phyloP scores from a whole-genome alignment of 2,329 filamentous ascomycete genomes.

The Hypoxylon sp. region DNA sequence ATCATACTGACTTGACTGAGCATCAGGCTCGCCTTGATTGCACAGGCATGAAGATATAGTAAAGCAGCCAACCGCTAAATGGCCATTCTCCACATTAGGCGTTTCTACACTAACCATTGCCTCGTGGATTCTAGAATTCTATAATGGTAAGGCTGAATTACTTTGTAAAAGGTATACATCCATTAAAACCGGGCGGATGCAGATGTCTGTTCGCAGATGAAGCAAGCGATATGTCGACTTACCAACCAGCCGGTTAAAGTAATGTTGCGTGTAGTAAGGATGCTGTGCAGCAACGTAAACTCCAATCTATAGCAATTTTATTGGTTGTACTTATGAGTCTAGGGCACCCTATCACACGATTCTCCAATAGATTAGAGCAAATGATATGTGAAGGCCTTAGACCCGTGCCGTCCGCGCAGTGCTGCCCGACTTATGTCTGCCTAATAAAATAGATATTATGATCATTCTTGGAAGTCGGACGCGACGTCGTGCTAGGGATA shows the following conservation, averaged over 20 bases:
- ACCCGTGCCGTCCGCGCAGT: not conserved
- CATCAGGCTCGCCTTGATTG: not conserved
- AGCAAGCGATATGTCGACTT: not conserved
- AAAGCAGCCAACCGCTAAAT: not conserved
- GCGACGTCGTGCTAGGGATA: not conserved
- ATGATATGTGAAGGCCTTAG: slow-evolving; percentile 1
- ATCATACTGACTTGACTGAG: not conserved
- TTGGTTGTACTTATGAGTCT: not conserved
- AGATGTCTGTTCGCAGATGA: not conserved
- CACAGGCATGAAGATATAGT: slow-evolving; percentile 6
- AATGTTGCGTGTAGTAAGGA: not conserved
- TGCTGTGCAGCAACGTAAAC: not conserved
- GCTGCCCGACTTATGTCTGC: slow-evolving; percentile 4
- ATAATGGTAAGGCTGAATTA: not conserved
- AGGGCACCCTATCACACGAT: slow-evolving; percentile 14
- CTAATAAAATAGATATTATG: not conserved
- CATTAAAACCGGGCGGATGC: not conserved
- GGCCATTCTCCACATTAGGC: not conserved
- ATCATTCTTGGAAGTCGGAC: not conserved
- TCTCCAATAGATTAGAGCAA: slow-evolving; percentile 2
- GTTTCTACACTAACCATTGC: not conserved
- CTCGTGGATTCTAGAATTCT: too few relatives aligned
- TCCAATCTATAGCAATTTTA: not conserved
- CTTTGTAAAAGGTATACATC: not conserved
- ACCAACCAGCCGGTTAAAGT: slow-evolving; percentile 1